phyloP scores from a whole-genome alignment of 2,329 filamentous ascomycete species.

The Penicillium janthinellum region DNA sequence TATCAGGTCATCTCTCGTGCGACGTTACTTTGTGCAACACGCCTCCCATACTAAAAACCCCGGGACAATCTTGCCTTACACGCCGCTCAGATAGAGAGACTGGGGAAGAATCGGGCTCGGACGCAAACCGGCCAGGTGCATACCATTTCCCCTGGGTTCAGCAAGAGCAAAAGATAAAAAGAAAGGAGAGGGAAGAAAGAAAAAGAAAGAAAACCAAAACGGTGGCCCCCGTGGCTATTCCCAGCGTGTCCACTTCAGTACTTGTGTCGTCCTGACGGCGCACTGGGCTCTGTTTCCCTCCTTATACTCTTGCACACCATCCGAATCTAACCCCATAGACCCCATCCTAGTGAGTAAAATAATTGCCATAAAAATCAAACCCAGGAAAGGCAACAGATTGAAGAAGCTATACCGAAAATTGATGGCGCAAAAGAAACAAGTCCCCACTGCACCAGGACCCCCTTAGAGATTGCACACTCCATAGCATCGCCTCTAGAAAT shows the following conservation, averaged over 20 bases:
- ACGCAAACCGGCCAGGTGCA: constrained; percentile 38
- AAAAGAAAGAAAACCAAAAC: constrained; percentile 6
- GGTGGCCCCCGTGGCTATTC: constrained; percentile 1
- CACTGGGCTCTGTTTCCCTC: neutral
- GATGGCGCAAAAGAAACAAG: neutral
- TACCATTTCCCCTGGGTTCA: constrained; percentile 19
- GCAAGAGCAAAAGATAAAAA: neutral
- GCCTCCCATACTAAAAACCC: constrained; percentile 31
- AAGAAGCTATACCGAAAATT: neutral
- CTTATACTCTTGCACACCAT: neutral
- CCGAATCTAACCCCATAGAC: neutral
- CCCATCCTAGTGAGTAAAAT: neutral
- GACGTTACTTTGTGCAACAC: constrained; percentile 46
- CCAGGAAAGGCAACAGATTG: neutral
- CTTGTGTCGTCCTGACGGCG: neutral
- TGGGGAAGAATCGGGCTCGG: constrained; percentile 24
- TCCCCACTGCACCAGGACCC: neutral
- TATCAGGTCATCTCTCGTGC: constrained; percentile 37
- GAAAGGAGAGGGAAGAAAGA: constrained; percentile 14
- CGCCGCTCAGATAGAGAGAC: constrained; percentile 7
- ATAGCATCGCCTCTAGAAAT: neutral
- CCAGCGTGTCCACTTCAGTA: neutral
- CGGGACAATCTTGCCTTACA: constrained; percentile 29
- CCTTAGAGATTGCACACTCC: neutral
- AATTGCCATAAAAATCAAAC: neutral